phyloP scores from a whole-genome alignment of 495 filamentous ascomycete species.

The Aspergillus saccharolyticus region DNA sequence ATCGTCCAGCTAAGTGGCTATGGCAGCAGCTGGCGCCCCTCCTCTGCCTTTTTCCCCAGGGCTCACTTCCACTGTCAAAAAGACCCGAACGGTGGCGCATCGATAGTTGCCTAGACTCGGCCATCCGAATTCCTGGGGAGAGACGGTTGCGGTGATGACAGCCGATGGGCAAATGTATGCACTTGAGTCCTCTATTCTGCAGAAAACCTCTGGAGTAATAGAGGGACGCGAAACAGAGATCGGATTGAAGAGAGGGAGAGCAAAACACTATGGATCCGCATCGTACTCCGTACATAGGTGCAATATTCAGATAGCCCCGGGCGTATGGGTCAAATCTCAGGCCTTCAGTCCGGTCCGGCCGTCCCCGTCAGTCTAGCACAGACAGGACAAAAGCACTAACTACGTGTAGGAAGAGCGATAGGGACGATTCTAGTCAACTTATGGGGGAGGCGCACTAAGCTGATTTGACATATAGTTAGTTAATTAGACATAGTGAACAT shows the following conservation, averaged over 20 bases:
- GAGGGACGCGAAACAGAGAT: neutral
- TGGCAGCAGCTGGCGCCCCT: conserved; percentile 6
- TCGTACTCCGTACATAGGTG: neutral
- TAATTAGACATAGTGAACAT: no score
- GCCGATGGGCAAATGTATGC: neutral
- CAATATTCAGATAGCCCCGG: neutral
- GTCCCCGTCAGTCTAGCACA: neutral
- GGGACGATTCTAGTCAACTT: conserved; percentile 3
- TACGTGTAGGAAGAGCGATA: neutral
- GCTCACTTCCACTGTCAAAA: conserved; percentile 15
- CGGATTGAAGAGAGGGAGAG: no score
- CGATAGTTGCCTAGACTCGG: conserved; percentile 19
- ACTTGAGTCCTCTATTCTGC: neutral
- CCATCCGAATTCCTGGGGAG: conserved; percentile 8
- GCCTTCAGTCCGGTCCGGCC: neutral
- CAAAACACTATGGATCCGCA: no score
- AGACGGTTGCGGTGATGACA: neutral
- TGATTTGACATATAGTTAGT: no score
- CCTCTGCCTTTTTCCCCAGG: conserved; percentile 1
- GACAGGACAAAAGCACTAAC: conserved; percentile 14
- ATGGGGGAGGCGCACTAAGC: neutral
- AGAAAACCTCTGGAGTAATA: neutral
- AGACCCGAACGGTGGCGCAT: conserved; percentile 12
- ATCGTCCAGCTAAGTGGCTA: conserved; percentile 15
- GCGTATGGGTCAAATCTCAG: neutral